Evolutionary conservation across 2,329 filamentous ascomycete species (phyloP).

Genomic region (Xylariaceae sp.): DNA sequence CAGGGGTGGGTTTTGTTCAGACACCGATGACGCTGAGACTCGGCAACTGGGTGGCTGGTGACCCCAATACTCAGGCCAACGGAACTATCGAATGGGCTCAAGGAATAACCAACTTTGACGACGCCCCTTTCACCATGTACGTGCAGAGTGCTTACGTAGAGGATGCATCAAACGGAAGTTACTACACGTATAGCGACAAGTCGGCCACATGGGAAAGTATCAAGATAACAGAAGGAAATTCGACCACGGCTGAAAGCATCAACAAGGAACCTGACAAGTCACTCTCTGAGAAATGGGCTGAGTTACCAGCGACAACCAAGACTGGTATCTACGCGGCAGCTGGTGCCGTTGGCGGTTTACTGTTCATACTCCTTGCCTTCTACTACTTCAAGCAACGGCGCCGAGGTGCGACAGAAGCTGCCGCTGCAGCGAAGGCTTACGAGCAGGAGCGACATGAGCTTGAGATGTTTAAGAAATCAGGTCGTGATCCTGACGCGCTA

Average conservation of each 20-base stretch:
- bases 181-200: constrained; percentile 63
- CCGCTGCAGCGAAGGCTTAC: constrained; percentile 41
- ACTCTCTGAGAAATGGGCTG: constrained; percentile 52
- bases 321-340: constrained; percentile 51
- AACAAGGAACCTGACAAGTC: constrained; percentile 38
- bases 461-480: constrained; percentile 47
- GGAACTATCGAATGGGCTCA: constrained; percentile 69
- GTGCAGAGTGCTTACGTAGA: constrained; percentile 58
- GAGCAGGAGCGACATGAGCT: constrained; percentile 51
- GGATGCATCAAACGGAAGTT: constrained; percentile 60
- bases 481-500: constrained; percentile 45
- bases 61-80: constrained; percentile 48
- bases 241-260: constrained; percentile 49
- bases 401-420: constrained; percentile 50
- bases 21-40: constrained; percentile 71
- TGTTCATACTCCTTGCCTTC: constrained; percentile 39
- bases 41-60: constrained; percentile 64
- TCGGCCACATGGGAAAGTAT: constrained; percentile 65
- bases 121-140: constrained; percentile 71
- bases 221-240: constrained; percentile 54
- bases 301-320: constrained; percentile 49
- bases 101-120: constrained; percentile 62
- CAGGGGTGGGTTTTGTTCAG: constrained; percentile 66
- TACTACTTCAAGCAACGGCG: constrained; percentile 57
- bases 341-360: constrained; percentile 40